Evolutionary conservation across 2,329 filamentous ascomycete genomes (phyloP), one percentile per base, ranked within the genome.

Genomic region (Exutisphaerella laricina): DNA sequence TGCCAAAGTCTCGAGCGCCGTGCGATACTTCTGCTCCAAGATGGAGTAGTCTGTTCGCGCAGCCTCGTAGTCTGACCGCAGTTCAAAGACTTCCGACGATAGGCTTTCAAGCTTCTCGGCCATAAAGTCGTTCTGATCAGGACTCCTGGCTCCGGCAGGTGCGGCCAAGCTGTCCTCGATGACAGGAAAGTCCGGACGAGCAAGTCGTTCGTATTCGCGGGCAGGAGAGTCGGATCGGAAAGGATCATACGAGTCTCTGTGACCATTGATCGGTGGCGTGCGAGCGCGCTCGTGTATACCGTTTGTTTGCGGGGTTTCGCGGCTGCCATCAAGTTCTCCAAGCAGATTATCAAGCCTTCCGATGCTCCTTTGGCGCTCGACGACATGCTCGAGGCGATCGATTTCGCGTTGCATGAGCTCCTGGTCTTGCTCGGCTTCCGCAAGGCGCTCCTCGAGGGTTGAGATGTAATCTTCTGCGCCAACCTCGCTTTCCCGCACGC

Each of bases 331-430:
- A 7, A 97, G 77, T 59, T 98, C 92, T 55, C 94, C 82, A 0
- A 98, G 77, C 5, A 98, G 76, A 40, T 85, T 94, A 62, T 98
- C 92, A 3, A 98, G 77, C 65, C 96, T 94, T 29, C 92, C 92
- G 3, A 98, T 78, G 62, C 89, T 96, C 46, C 92, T 79, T 65
- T 98, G 92, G 36, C 94, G 85, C 65, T 97, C 90, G 39, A 98
- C 81, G 5, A 98, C 88, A 64, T 95, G 87, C 66, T 97, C 92
- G 9, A 98, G 74, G 23, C 90, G 81, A 58, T 96, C 87, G 50
- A 98, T 86, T 60, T 98, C 92, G 25, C 90, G 86, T 64, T 95
- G 88, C 90, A 98, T 96, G 48, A 96, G 71, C 63, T 97, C 92
- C 51, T 87, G 81, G 61, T 98, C 92, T 64, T 97, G 90, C 58